Conservation (phyloP, 2,329 filamentous ascomycete species). For the Tolypocladium ovalisporum region DNA sequence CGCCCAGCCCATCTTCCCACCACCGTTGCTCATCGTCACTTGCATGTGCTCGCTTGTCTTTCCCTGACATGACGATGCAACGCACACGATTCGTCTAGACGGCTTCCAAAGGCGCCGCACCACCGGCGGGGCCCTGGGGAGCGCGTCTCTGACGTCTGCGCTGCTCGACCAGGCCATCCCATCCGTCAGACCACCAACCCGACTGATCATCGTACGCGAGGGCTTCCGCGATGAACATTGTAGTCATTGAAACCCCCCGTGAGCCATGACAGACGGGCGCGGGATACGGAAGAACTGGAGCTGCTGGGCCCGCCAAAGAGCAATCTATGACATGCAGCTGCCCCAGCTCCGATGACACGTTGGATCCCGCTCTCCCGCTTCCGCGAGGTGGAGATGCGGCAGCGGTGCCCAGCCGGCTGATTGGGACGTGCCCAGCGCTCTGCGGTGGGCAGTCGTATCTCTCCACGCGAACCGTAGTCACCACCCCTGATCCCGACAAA, state of each 20-base stretch:
- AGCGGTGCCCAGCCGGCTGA: no score
- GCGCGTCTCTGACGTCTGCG: neutral
- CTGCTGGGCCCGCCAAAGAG: neutral
- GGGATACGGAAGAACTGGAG: neutral
- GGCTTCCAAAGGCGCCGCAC: neutral
- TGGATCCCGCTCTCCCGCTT: conserved; percentile 4
- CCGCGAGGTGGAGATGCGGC: neutral
- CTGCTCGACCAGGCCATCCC: neutral
- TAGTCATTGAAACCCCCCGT: neutral
- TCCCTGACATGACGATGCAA: no score
- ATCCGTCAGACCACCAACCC: neutral
- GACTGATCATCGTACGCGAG: neutral
- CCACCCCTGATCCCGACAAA: no score
- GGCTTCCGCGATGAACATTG: neutral
- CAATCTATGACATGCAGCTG: neutral
- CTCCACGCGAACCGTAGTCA: no score
- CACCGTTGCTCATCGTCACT: neutral
- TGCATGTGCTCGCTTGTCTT: no score
- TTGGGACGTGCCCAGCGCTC: neutral
- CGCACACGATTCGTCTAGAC: neutral
- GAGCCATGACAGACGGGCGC: no score
- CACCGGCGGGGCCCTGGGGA: neutral
- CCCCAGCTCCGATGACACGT: conserved; percentile 2
- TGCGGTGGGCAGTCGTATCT: neutral
- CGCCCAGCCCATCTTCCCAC: neutral